Base-by-base conservation (phyloP, 2,329 filamentous ascomycete genomes). In the Trichothecium roseum region DNA sequence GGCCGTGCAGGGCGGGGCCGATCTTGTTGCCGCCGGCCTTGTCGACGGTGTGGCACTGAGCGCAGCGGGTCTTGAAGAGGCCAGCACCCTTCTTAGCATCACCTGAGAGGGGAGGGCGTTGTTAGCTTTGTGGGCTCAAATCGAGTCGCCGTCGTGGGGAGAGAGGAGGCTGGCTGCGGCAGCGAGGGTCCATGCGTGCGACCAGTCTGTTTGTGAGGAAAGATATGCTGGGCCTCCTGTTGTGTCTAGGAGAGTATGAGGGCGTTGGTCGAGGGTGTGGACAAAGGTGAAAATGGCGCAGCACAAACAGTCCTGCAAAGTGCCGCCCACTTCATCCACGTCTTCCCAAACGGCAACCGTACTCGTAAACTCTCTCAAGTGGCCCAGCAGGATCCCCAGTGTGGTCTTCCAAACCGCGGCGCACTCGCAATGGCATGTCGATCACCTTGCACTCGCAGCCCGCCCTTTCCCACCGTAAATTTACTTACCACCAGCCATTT, bases 1-100 rank as follows among this genome's bases (percentile, higher is more conserved):
- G 85, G 62, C 91, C 91, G 81, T 93, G 79, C 54, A 98, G 81
- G 62, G 87, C 87, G 57, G 91, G 91, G 61, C 91, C 91, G 66
- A 94, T 85, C 81, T 96, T 96, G 86, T 95, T 94, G 68, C 78
- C 78, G 68, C 89, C 91, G 55, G 74, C 82, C 46, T 72, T 74
- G 68, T 93, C 87, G 62, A 94, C 72, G 66, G 85, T 96, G 76
- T 98, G 91, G 84, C 91, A 98, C 73, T 95, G 87, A 50, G 85
- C 84, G 74, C 91, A 98, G 64, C 91, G 82, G 51, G 88, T 96
- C 80, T 95, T 94, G 86, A 96, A 96, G 62, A 96, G 85, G 74
- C 81, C 84, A 68, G 87, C 89, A 77, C 89, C 89, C 83, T 95
- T 95, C 74, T 88, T 87, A 58, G 72, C 57, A 67, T 95, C 87